Conservation (phyloP, 225 moss, liverwort and hornwort species). For the Marchantia polymorpha region DNA sequence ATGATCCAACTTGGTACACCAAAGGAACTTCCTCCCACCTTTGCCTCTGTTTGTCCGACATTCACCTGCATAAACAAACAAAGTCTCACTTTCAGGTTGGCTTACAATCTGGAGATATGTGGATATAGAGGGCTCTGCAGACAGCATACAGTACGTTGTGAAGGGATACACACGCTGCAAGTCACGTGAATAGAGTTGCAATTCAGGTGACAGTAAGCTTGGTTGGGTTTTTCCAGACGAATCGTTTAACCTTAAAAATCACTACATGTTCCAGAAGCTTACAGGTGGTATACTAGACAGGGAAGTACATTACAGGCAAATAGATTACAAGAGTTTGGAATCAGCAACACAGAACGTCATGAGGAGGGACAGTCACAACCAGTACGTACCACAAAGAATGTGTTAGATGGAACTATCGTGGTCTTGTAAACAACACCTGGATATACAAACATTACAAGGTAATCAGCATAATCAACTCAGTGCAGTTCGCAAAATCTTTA, state of each 20-base stretch:
- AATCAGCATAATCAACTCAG: neutral
- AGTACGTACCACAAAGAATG: slow-evolving; percentile 85
- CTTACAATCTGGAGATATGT: neutral
- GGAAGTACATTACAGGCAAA: neutral
- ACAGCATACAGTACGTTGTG: neutral
- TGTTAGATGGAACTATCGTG: slow-evolving; percentile 85
- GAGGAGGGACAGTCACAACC: neutral
- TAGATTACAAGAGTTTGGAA: neutral
- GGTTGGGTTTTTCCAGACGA: no score
- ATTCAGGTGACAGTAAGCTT: no score
- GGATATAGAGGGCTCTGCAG: neutral
- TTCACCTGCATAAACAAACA: slow-evolving; percentile 69
- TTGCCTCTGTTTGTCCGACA: slow-evolving; percentile 88
- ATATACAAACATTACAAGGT: slow-evolving; percentile 2
- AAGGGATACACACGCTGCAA: no score
- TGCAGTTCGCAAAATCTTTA: neutral
- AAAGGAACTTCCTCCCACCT: slow-evolving; percentile 59
- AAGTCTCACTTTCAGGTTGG: neutral
- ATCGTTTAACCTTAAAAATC: no score
- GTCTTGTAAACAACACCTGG: slow-evolving; percentile 88
- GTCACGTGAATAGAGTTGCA: no score
- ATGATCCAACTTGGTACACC: slow-evolving; percentile 36
- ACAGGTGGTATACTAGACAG: neutral
- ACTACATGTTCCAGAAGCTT: neutral
- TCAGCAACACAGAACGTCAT: neutral